Evolutionary conservation across 2,329 filamentous ascomycete genomes (phyloP).

Genomic region (Sclerotinia minor): DNA sequence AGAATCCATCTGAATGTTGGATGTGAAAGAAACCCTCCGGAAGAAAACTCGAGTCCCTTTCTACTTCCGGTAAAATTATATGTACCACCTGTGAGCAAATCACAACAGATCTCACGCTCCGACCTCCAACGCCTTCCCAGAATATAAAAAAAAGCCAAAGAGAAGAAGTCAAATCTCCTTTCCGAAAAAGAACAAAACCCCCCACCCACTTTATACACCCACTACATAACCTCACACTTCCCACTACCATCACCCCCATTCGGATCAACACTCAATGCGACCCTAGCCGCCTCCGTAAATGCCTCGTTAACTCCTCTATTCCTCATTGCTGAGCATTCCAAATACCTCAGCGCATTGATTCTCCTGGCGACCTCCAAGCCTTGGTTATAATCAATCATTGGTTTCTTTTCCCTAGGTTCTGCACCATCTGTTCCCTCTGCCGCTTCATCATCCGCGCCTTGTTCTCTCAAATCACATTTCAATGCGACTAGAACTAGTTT

Average conservation of each 20-base stretch:
- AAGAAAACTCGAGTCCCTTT: background rate
- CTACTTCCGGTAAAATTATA: background rate
- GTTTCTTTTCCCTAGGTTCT: conserved; percentile 59
- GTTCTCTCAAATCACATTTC: conserved; percentile 92
- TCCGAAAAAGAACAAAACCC: background rate
- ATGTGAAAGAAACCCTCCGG: background rate
- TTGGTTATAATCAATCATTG: conserved; percentile 85
- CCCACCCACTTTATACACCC: background rate
- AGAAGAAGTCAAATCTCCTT: conserved; percentile 4
- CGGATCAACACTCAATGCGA: conserved; percentile 75
- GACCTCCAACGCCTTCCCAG: conserved; percentile 14
- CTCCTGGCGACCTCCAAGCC: conserved; percentile 87
- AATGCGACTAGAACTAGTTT: conserved; percentile 93
- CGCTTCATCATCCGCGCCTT: conserved; percentile 62
- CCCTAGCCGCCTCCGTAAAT: conserved; percentile 94
- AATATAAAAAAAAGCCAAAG: background rate
- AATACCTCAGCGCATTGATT: conserved; percentile 89
- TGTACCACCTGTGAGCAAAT: conserved; percentile 12
- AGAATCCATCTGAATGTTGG: background rate
- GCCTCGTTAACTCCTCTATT: conserved; percentile 98
- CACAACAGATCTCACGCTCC: background rate
- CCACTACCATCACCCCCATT: conserved; percentile 57
- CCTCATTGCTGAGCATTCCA: conserved; percentile 98
- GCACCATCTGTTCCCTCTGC: conserved; percentile 43
- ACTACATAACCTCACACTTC: conserved; percentile 61